A percentile compares a stretch with the other conserved stretches of the same genome.
These are phyloP conservation scores for Friedmanniomyces endolithicus DNA, from an alignment of 495 filamentous ascomycete genomes.

Conservation along the genomic window DNA sequence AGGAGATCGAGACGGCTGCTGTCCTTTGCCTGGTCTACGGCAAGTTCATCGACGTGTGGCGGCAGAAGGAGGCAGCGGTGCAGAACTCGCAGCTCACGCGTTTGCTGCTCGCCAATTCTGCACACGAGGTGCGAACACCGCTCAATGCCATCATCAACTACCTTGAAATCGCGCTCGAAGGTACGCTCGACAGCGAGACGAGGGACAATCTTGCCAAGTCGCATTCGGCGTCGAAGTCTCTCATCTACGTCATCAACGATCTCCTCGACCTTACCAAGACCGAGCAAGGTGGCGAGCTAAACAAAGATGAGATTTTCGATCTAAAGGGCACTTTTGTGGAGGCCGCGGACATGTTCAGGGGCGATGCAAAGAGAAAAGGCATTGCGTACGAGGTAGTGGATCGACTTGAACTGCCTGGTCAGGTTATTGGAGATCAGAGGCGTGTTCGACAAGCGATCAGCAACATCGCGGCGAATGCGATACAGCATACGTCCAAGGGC, in stretches of 20 bases:
- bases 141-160: conserved; percentile 96
- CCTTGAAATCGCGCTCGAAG: conserved; percentile 85
- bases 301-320: conserved; percentile 75
- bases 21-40: conserved; percentile 85
- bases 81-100: conserved; percentile 71
- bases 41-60: conserved; percentile 86
- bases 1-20: conserved; percentile 74
- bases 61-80: conserved; percentile 76
- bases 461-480: conserved; percentile 76
- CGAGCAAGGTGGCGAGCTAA: conserved; percentile 66
- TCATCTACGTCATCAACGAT: conserved; percentile 95
- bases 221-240: conserved; percentile 88
- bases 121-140: conserved; percentile 88
- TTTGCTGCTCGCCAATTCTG: conserved; percentile 78
- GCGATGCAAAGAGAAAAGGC: conserved; percentile 63
- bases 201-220: conserved; percentile 77
- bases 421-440: conserved; percentile 68
- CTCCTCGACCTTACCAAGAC: conserved; percentile 83
- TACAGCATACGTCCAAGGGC: conserved; percentile 66
- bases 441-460: conserved; percentile 67
- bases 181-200: conserved; percentile 66
- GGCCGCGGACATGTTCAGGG: conserved; percentile 59
- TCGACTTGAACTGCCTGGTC: conserved; percentile 55
- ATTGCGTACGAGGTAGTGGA: conserved; percentile 55
- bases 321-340: conserved; percentile 59